Evolutionary conservation across 371 early-diverging fungal species (phyloP).

Genomic region (Coemansia sp.): DNA sequence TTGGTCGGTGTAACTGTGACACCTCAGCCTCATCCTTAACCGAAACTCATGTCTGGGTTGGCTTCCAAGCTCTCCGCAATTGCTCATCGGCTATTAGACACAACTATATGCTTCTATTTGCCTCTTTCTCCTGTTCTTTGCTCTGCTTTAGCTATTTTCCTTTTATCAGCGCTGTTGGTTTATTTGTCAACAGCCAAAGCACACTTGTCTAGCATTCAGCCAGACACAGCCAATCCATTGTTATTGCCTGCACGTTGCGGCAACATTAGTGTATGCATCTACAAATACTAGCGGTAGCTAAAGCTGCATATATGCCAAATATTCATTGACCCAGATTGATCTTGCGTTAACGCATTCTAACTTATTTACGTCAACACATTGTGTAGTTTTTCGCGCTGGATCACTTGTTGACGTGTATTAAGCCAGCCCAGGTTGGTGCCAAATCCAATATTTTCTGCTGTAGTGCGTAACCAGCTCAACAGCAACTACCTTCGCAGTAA

Average conservation of each 20-base stretch:
- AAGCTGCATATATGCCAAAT: background rate
- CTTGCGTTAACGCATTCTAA: too few species aligned
- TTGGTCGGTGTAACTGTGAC: constrained; percentile 1
- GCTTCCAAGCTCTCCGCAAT: background rate
- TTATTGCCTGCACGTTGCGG: background rate
- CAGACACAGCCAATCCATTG: background rate
- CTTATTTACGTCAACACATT: background rate
- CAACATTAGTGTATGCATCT: background rate
- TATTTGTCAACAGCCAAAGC: background rate
- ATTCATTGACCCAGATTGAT: background rate
- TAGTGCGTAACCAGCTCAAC: background rate
- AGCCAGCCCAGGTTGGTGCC: background rate
- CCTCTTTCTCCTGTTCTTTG: constrained; percentile 8
- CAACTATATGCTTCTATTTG: background rate
- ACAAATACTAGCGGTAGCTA: background rate
- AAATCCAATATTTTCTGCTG: background rate
- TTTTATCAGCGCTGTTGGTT: background rate
- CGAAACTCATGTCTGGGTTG: constrained; percentile 4
- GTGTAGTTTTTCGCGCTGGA: background rate
- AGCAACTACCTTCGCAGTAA: background rate
- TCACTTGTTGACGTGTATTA: background rate
- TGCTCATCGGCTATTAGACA: background rate
- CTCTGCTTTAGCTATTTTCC: background rate
- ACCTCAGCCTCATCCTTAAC: background rate
- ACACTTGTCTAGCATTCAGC: background rate